phyloP scores from a whole-genome alignment of 2,329 filamentous ascomycete genomes.

The Botrytis byssoidea region DNA sequence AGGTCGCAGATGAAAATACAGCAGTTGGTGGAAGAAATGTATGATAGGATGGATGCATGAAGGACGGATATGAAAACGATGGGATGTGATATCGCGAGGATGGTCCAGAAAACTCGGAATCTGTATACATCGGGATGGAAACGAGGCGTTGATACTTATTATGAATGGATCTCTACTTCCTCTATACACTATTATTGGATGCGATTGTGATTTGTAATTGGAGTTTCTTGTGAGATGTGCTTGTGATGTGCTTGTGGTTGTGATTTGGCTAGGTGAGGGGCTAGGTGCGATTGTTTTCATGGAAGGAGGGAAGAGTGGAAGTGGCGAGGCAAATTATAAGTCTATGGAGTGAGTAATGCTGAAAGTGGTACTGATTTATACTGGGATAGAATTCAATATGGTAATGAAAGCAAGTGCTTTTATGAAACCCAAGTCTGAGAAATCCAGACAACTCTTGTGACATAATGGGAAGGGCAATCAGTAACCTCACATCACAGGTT shows the following conservation, averaged over 20 bases:
- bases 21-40: conserved; percentile 2
- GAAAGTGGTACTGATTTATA: neutral
- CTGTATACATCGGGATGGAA: conserved; percentile 10
- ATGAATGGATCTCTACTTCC: conserved; percentile 22
- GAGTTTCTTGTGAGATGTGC: neutral
- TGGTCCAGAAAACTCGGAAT: neutral
- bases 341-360: neutral
- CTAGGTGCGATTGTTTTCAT: neutral
- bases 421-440: neutral
- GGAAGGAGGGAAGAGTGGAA: no score
- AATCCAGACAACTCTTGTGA: neutral
- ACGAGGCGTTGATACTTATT: conserved; percentile 14
- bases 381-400: no score
- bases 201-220: neutral
- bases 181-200: neutral
- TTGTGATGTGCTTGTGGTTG: neutral
- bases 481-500: neutral
- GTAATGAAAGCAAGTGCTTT: neutral
- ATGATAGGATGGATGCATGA: conserved; percentile 8
- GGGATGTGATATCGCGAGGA: neutral
- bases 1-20: neutral
- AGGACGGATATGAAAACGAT: neutral
- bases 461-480: neutral
- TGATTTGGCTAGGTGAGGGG: neutral
- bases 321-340: neutral